Base-by-base conservation (phyloP, 2,329 filamentous ascomycete genomes). In the Seiridium cupressi region DNA sequence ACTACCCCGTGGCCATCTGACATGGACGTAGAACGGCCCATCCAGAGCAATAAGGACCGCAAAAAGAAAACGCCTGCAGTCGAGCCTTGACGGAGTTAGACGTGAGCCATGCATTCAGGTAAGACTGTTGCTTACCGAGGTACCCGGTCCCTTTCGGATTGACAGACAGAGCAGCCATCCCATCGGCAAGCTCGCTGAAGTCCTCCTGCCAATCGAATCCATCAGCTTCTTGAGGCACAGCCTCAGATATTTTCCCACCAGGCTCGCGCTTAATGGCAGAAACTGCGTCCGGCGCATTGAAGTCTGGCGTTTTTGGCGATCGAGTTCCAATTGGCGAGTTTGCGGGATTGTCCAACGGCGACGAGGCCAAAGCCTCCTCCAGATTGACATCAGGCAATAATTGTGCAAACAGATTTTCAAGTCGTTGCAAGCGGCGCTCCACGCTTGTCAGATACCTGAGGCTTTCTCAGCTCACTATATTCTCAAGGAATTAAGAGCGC, bases 161-260 rank as follows among this genome's bases (percentile, higher is more conserved):
- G n/a, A 76, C 70, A 3, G 72, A 71, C 11, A 76, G 59, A 2
- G 73, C 68, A 11, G 73, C 72, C 72, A 75, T 75, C 18, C 73
- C 73, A 65, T 75, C 73, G 38, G 38, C 46, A 48, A 48, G 46
- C 26, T 48, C 46, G n/a, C 46, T 48, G 46, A 31, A 48, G n/a
- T 48, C 68, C 57, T 74, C 73, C 42, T 70, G 67, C 71, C 70
- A 73, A 53, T 73, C 70, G 40, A 72, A 73, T 3, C 69, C 70
- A 58, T 72, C 71, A 2, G 69, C 64, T 34, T 69, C 66, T 3
- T 70, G 65, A 1, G 70, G 70, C 5, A 72, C 69, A 18, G 65
- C 63, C 58, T 72, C 66, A 2, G 68, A 69, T 8, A 72, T 68
- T 55, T 60, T 63, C 18, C 18, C 18, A 26, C 18, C 18, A 26